Percentiles rank a stretch among this genome's conserved stretches.
phyloP scores from a whole-genome alignment of 257 asterid species.

The Primulina tabacum region DNA sequence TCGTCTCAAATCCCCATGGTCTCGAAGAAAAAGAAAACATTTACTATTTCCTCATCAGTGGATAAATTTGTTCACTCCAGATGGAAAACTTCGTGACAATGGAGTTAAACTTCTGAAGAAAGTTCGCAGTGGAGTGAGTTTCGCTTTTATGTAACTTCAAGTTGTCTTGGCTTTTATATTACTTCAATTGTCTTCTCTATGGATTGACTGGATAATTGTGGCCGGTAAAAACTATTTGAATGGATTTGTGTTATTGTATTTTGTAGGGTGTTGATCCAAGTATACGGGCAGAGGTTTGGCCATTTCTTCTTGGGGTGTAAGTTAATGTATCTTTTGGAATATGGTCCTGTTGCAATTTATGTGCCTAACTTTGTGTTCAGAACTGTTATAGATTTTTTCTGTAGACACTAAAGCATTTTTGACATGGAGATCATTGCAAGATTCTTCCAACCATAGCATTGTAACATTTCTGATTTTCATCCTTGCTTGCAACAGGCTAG shows the following conservation, averaged over 20 bases:
- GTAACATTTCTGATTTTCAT: not conserved
- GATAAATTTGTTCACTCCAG: conserved; percentile 70
- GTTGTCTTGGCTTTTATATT: not conserved
- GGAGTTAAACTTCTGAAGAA: conserved; percentile 86
- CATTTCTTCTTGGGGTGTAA: conserved; percentile 96
- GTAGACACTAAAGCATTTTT: not conserved
- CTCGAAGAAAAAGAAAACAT: conserved; percentile 80
- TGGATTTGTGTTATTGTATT: conserved; percentile 19
- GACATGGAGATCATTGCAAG: not conserved
- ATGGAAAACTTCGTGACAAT: conserved; percentile 76
- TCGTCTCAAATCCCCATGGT: conserved; percentile 94
- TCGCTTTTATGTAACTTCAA: conserved; percentile 13
- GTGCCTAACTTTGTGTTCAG: conserved; percentile 16
- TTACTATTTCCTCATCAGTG: conserved; percentile 75
- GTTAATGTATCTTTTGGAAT: conserved; percentile 31
- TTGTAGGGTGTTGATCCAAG: conserved; percentile 88
- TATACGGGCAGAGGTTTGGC: conserved; percentile 91
- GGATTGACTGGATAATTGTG: conserved; percentile 5
- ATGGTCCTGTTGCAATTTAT: not conserved
- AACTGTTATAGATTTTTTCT: not conserved
- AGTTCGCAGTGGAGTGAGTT: conserved; percentile 95
- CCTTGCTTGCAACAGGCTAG: not conserved
- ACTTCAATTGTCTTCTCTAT: not conserved
- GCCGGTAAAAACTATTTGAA: conserved; percentile 7
- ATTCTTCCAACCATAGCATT: not conserved